Conservation (phyloP, 257 asterid species). For the Solanum bulbocastanum region DNA sequence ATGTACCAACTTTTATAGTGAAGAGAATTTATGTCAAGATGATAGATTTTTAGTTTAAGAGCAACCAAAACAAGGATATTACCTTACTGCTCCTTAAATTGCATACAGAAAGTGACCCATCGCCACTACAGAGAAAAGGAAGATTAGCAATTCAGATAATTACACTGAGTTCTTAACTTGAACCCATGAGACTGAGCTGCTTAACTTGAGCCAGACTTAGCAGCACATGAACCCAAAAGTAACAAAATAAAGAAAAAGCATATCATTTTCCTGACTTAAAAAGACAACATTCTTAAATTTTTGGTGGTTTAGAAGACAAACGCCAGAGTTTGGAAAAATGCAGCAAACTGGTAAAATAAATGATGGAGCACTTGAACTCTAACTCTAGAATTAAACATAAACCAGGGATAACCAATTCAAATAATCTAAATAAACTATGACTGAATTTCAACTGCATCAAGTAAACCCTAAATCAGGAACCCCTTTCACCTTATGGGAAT, state of each 20-base stretch:
- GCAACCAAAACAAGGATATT: constrained; percentile 1
- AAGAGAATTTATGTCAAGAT: not conserved
- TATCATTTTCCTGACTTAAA: not conserved
- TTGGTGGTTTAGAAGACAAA: not conserved
- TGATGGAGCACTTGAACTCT: not conserved
- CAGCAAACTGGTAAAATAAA: not conserved
- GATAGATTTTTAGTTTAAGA: not conserved
- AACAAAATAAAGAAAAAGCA: not conserved
- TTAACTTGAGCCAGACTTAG: not conserved
- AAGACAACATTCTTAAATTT: not conserved
- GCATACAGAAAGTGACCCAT: constrained; percentile 89
- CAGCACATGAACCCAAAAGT: not conserved
- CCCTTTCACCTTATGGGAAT: not conserved
- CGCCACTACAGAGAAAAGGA: constrained; percentile 49
- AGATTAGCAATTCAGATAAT: not conserved
- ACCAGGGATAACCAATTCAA: not conserved
- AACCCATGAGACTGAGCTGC: not conserved
- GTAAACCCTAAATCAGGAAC: not conserved
- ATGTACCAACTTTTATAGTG: not conserved
- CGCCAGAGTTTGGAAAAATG: not conserved
- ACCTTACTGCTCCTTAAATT: constrained; percentile 91
- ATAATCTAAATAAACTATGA: not conserved
- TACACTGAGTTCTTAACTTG: not conserved
- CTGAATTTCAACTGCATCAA: not conserved
- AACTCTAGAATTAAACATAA: not conserved